phyloP scores from a whole-genome alignment of 495 filamentous ascomycete species.

The Bombardia bombarda region DNA sequence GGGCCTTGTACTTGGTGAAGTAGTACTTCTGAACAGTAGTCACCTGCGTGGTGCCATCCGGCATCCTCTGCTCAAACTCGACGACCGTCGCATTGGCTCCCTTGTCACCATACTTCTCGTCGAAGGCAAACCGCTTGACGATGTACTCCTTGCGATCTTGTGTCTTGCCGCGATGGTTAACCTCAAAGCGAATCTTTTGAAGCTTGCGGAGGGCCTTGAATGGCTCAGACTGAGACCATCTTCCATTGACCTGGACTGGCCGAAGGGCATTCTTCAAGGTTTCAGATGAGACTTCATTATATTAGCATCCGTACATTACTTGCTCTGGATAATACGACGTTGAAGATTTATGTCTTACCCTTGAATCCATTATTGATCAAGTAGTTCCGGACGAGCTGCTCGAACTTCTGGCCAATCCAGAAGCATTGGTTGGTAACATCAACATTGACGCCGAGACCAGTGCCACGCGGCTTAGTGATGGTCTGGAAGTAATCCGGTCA shows the following conservation, averaged over 20 bases:
- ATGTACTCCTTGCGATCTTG: conserved; percentile 45
- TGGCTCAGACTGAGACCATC: conserved; percentile 22
- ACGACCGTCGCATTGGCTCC: conserved; percentile 46
- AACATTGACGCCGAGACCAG: conserved; percentile 67
- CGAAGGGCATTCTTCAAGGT: conserved; percentile 8
- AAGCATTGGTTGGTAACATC: conserved; percentile 77
- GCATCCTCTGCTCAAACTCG: conserved; percentile 50
- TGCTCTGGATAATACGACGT: not conserved
- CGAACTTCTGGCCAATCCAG: conserved; percentile 43
- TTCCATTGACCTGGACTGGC: conserved; percentile 6
- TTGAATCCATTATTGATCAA: conserved; percentile 6
- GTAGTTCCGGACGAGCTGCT: conserved; percentile 17
- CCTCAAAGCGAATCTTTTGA: conserved; percentile 56
- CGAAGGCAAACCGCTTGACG: conserved; percentile 50
- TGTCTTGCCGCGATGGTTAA: conserved; percentile 47
- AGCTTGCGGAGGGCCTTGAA: conserved; percentile 49
- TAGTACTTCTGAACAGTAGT: conserved; percentile 64
- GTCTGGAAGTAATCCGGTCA: conserved; percentile 11
- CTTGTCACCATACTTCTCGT: conserved; percentile 19
- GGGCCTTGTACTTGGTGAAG: conserved; percentile 50
- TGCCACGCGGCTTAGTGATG: conserved; percentile 33
- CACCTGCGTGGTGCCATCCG: conserved; percentile 31
- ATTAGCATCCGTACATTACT: not conserved
- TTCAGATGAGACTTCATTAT: conserved; percentile 3
- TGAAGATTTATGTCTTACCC: conserved; percentile 2